Conservation (phyloP, 768 basidiomycete species). For the Naganishia vishniacii region DNA sequence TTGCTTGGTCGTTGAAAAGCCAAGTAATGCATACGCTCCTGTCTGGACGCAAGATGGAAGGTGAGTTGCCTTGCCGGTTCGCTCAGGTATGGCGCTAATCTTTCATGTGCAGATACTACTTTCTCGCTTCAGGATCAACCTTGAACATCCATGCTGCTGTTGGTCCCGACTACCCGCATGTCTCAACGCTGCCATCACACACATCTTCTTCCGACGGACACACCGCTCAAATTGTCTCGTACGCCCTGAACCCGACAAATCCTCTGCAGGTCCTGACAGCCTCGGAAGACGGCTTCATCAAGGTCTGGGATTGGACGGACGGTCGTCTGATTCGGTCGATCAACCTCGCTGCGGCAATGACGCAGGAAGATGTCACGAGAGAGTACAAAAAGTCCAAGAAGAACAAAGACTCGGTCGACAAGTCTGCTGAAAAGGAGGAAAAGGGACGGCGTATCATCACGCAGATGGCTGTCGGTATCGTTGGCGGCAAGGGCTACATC, state of each 20-base stretch:
- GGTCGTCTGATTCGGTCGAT: constrained; percentile 71
- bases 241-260: constrained; percentile 75
- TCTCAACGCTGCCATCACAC: constrained; percentile 56
- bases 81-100: constrained; percentile 29
- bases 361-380: neutral
- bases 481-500: constrained; percentile 11
- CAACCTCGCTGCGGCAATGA: constrained; percentile 51
- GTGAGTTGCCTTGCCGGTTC: constrained; percentile 50
- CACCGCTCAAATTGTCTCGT: constrained; percentile 63
- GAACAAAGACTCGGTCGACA: constrained; percentile 17
- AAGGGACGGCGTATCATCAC: constrained; percentile 12
- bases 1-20: constrained; percentile 38
- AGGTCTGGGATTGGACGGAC: constrained; percentile 91
- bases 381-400: constrained; percentile 26
- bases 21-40: constrained; percentile 53
- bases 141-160: constrained; percentile 83
- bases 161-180: constrained; percentile 72
- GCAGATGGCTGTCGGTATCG: constrained; percentile 21
- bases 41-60: constrained; percentile 84
- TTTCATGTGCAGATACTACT: constrained; percentile 63
- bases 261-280: constrained; percentile 82
- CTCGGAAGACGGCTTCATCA: constrained; percentile 73
- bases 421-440: constrained; percentile 19
- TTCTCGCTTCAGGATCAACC: constrained; percentile 71
- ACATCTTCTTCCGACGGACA: constrained; percentile 47